Evolutionary conservation across 2,329 filamentous ascomycete species (phyloP).

Genomic region (Cercospora brassicicola): DNA sequence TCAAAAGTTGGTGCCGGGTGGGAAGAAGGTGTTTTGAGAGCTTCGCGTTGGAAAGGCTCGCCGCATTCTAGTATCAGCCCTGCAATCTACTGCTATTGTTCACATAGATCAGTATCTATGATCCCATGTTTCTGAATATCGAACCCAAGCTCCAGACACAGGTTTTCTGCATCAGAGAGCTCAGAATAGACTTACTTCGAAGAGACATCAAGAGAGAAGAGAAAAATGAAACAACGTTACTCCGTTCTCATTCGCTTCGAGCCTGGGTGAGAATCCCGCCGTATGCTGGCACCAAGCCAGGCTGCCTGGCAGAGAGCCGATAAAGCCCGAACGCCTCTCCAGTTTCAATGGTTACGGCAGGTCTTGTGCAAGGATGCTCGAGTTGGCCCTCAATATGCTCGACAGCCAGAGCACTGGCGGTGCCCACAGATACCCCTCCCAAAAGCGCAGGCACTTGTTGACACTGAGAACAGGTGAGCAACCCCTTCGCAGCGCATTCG

Average conservation of each 20-base stretch:
- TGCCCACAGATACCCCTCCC: neutral
- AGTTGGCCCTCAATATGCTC: neutral
- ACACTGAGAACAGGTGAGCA: neutral
- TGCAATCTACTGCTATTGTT: neutral
- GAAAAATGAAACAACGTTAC: neutral
- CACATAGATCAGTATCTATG: neutral
- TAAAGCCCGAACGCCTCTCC: neutral
- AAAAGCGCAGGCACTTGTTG: neutral
- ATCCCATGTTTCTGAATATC: neutral
- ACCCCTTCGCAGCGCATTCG: neutral
- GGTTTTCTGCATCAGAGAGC: neutral
- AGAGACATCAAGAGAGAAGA: neutral
- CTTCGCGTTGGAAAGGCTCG: neutral
- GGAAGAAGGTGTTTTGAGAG: slow-evolving; percentile 1
- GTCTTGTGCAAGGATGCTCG: neutral
- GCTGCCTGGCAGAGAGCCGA: neutral
- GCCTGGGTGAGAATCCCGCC: neutral
- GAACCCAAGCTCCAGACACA: neutral
- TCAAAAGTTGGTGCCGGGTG: slow-evolving; percentile 19
- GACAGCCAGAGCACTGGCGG: neutral
- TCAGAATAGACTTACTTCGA: neutral
- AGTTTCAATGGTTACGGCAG: neutral
- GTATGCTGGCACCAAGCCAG: neutral
- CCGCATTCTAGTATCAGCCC: neutral
- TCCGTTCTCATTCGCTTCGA: neutral